phyloP scores from a whole-genome alignment of 768 basidiomycete species.

The Collybia nuda region DNA sequence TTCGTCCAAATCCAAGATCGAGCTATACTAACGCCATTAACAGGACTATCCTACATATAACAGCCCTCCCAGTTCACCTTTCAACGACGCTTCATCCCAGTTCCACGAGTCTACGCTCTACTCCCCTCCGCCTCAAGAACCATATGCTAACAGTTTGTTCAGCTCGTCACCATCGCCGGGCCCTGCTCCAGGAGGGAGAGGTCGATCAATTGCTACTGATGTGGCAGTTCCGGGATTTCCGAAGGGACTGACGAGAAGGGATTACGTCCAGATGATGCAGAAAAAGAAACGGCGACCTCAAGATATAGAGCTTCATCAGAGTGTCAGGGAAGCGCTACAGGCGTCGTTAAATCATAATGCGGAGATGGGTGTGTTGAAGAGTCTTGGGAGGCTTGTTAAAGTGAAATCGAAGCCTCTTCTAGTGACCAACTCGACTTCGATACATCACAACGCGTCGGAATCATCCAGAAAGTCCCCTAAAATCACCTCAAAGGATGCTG shows the following conservation, averaged over 20 bases:
- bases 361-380: neutral
- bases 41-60: neutral
- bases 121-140: constrained; percentile 9
- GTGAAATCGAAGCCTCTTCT: too few species aligned
- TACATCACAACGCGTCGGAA: neutral
- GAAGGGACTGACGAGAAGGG: constrained; percentile 1
- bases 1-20: too few species aligned
- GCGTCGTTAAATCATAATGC: constrained; percentile 13
- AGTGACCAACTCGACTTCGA: neutral
- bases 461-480: too few species aligned
- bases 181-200: neutral
- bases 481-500: too few species aligned
- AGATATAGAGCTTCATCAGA: constrained; percentile 4
- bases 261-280: constrained; percentile 13
- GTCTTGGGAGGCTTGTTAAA: too few species aligned
- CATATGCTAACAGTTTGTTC: constrained; percentile 2
- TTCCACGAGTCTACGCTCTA: constrained; percentile 2
- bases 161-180: constrained; percentile 1
- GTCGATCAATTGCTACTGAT: constrained; percentile 18
- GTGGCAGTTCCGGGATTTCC: constrained; percentile 23
- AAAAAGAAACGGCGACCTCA: neutral
- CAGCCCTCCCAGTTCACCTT: neutral
- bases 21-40: too few species aligned
- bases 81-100: neutral
- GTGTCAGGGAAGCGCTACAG: constrained; percentile 13